Percentiles rank a stretch among this genome's conserved stretches.
Evolutionary conservation across 2,329 filamentous ascomycete genomes (phyloP).

Genomic region (Chaetomiaceae sp.): DNA sequence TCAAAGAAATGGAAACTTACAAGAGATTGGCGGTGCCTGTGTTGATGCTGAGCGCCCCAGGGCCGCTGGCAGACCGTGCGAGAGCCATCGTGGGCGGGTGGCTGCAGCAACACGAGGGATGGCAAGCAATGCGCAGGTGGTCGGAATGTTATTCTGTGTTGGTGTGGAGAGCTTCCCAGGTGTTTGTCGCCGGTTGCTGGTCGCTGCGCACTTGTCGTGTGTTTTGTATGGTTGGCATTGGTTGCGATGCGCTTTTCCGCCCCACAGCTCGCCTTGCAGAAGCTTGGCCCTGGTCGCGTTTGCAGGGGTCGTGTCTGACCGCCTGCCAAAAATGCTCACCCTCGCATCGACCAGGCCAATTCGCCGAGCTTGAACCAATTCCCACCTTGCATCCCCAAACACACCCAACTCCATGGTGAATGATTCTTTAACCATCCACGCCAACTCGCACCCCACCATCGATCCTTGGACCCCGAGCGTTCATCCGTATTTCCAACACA

Average conservation of each 20-base stretch:
- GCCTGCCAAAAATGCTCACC: conserved; percentile 20
- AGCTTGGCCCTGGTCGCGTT: conserved; percentile 13
- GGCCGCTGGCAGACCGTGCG: conserved; percentile 52
- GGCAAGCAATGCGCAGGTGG: neutral
- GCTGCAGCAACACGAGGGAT: conserved; percentile 3
- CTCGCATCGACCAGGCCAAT: neutral
- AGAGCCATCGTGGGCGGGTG: conserved; percentile 15
- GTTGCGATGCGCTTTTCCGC: conserved; percentile 13
- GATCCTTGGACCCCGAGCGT: no score
- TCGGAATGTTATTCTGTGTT: conserved; percentile 7
- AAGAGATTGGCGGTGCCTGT: conserved; percentile 55
- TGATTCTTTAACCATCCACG: no score
- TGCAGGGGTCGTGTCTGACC: conserved; percentile 20
- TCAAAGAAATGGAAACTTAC: conserved; percentile 38
- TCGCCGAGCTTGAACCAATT: no score
- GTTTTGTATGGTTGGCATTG: conserved; percentile 8
- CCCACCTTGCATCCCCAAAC: neutral
- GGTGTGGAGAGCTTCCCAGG: conserved; percentile 10
- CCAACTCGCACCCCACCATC: no score
- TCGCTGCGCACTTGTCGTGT: neutral
- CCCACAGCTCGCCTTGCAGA: conserved; percentile 9
- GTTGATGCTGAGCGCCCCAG: conserved; percentile 59
- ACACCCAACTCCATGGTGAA: no score
- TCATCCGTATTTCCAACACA: no score
- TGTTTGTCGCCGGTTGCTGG: neutral